Base-by-base conservation (phyloP, 2,329 filamentous ascomycete species). In the Cercospora sp. region DNA sequence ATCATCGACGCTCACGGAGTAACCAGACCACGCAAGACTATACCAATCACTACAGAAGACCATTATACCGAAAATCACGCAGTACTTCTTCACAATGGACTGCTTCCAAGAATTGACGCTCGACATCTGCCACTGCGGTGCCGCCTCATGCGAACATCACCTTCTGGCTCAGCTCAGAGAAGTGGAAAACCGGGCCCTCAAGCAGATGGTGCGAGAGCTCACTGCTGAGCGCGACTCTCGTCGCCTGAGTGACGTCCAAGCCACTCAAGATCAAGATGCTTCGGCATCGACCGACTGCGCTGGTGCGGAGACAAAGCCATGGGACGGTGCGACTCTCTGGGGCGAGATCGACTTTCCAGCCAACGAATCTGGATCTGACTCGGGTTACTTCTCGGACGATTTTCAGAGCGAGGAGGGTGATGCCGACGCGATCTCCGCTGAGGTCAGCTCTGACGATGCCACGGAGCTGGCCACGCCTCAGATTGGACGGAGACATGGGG, bases 351-450 rank as follows among this genome's bases (percentile, higher is more conserved):
- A 21, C 16, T 32, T 26, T 10, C 9, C 34, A 28, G 43, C 60
- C 21, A 13, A 26, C 21, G 24, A 49, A 3, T 18, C 13, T 24
- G 40, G 8, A 21, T 45, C 60, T 26, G 37, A 43, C 13, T 9
- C 37, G 9, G 37, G 37, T 7, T 43, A 62, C 60, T n/a, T 18
- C 18, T 62, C 60, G 30, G 60, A 16, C 26, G 60, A 12, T n/a
- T 40, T 32, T 7, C 63, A 28, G 53, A 60, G 8, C 24, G 24
- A 59, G 18, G 18, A 21, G 18, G 18, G 18, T 21, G 18, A 21
- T 26, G 57, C 63, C 53, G 63, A 40, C 13, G 40, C 18, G 16
- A 18, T 65, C 51, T 65, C 51, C 13, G 32, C 51, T 37, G 63
- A 65, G 37, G 30, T 34, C 24, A 57, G 32, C 63, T 59, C 63